Conservation (phyloP, 1,139 yeast species). For the Protomyces pachydermus region DNA sequence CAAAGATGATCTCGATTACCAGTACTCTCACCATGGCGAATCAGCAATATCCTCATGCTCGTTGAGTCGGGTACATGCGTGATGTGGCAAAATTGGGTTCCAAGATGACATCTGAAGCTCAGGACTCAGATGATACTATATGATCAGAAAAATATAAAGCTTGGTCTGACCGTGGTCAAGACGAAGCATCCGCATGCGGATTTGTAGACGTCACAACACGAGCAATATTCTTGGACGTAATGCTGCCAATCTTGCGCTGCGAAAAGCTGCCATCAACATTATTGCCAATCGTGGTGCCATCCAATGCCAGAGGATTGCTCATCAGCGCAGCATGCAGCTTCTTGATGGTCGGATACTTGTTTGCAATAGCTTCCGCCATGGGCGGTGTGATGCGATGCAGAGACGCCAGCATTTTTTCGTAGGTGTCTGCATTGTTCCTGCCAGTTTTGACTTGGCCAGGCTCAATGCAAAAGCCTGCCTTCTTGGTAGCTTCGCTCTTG, state of each 20-base stretch:
- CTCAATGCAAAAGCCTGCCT: slow-evolving; percentile 31
- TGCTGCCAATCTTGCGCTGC: background rate
- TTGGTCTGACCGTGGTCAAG: background rate
- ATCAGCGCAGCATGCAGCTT: slow-evolving; percentile 5
- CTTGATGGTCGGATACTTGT: slow-evolving; percentile 23
- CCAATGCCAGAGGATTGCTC: slow-evolving; percentile 7
- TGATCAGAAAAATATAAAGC: too few species aligned
- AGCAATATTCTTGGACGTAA: background rate
- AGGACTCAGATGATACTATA: background rate
- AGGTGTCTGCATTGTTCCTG: slow-evolving; percentile 30
- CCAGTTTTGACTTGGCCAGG: slow-evolving; percentile 33
- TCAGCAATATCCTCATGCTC: slow-evolving; percentile 7
- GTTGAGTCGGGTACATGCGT: background rate
- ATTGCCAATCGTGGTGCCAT: slow-evolving; percentile 3
- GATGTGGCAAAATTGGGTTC: too few species aligned
- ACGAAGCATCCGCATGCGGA: background rate
- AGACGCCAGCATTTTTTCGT: slow-evolving; percentile 29
- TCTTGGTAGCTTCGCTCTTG: slow-evolving; percentile 22
- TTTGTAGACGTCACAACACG: background rate
- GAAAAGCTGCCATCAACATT: slow-evolving; percentile 12
- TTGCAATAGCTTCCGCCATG: slow-evolving; percentile 29
- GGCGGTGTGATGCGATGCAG: slow-evolving; percentile 31
- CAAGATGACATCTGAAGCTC: background rate
- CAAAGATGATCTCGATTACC: slow-evolving; percentile 23
- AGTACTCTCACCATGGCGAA: slow-evolving; percentile 24